Base-by-base conservation (phyloP, 108 stramenopile species). In the Cyclotella atomus region DNA sequence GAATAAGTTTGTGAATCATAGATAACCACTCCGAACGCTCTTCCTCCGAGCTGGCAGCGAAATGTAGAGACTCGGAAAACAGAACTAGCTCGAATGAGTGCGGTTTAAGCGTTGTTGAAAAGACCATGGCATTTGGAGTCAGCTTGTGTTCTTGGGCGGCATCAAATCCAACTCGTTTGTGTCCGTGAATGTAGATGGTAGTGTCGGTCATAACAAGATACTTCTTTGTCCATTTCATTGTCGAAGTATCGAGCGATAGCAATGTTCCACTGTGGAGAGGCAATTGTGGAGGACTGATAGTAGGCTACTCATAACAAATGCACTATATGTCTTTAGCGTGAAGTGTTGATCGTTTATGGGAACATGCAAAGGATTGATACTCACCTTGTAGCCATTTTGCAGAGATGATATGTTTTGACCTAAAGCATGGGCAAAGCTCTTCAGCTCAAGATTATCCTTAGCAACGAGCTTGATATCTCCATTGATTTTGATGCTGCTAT, bases 41-140 rank as follows among this genome's bases (percentile, higher is more conserved):
- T 16, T 7, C n/a, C 7, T 69, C 68, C 14, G 68, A 43, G 15
- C 52, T n/a, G 9, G 68, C 68, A 62, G 57, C 59, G 1, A 76
- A 52, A 43, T 76, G 75, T 45, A 76, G 47, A 3, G 75, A 69
- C 34, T 76, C 75, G 2, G 75, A 76, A 41, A 76, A 76, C 33
- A 76, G 36, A 14, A 76, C 75, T 8, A 76, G 33, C 45, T 76
- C 75, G 32, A 76, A 76, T 29, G 67, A 69, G 35, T 69, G 43
- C 0, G 59, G 56, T 29, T 69, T 76, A 0, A 76, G 44, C 7
- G 68, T 64, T 0, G 75, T 76, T 9, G 50, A 50, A 44, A 76
- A 76, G 29, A 69, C 69, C 68, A 69, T 76, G 23, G 38, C 49
- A 45, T 76, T 76, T 0, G 75, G 75, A 1, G 62, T 56, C n/a